Conservation (phyloP, 768 basidiomycete species). For the Leccinum aurantiacum region DNA sequence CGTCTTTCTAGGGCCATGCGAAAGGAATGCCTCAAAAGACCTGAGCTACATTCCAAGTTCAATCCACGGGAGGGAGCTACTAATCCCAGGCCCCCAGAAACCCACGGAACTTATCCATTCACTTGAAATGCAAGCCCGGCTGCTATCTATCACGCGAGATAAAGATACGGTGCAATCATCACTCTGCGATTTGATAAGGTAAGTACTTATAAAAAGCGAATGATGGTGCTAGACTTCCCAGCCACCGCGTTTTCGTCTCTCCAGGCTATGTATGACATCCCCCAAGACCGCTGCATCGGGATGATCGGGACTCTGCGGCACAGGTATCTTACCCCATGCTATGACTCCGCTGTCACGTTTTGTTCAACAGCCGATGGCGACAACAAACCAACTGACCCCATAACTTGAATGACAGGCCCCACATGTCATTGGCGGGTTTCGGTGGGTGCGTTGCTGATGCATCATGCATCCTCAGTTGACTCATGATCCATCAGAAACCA, state of each 20-base stretch:
- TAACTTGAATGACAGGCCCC: neutral
- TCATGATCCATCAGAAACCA: conserved; percentile 8
- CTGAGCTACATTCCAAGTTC: neutral
- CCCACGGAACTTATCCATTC: neutral
- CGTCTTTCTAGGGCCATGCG: neutral
- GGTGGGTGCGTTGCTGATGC: conserved; percentile 5
- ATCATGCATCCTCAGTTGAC: neutral
- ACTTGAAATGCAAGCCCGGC: neutral
- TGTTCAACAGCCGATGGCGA: neutral
- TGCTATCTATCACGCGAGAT: neutral
- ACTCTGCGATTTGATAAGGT: neutral
- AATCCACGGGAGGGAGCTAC: neutral
- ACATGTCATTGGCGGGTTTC: neutral
- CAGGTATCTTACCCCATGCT: neutral
- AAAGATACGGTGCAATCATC: neutral
- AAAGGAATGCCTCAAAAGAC: too few relatives aligned
- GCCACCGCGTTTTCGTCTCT: neutral
- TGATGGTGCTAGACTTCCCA: neutral
- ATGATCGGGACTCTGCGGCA: neutral
- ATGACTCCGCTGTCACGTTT: neutral
- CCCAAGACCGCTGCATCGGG: neutral
- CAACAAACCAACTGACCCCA: neutral
- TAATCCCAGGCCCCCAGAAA: neutral
- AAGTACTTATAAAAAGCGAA: neutral
- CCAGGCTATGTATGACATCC: neutral